These are phyloP conservation scores for Helotiales sp. DNA, from an alignment of 2,329 filamentous ascomycete species.

Conservation along the genomic window DNA sequence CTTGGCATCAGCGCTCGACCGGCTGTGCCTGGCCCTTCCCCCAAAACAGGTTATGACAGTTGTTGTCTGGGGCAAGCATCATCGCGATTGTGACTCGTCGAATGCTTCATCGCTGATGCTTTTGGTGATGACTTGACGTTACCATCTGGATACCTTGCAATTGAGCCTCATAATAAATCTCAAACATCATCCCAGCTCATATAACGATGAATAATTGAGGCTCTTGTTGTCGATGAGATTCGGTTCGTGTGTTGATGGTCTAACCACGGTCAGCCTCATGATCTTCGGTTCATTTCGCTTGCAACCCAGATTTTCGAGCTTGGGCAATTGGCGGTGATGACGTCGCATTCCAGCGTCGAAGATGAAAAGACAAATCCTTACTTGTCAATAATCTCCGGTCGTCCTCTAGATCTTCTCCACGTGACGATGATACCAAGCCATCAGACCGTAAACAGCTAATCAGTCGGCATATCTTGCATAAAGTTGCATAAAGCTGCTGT, in stretches of 20 bases:
- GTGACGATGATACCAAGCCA: neutral
- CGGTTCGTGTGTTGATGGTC: neutral
- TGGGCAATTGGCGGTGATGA: neutral
- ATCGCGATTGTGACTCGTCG: slow-evolving; percentile 3
- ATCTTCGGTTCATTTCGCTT: slow-evolving; percentile 9
- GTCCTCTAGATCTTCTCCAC: neutral
- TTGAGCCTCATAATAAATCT: neutral
- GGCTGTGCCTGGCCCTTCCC: neutral
- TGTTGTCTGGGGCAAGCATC: slow-evolving; percentile 1
- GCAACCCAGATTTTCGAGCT: neutral
- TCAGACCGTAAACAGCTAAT: neutral
- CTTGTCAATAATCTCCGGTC: neutral
- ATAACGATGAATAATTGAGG: neutral
- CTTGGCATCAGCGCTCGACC: neutral
- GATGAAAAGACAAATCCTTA: neutral
- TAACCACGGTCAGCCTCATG: slow-evolving; percentile 2
- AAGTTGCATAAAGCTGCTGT: neutral
- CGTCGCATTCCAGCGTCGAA: neutral
- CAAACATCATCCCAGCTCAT: neutral
- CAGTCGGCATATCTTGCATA: neutral
- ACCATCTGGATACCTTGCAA: neutral
- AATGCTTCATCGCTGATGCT: neutral
- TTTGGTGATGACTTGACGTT: neutral
- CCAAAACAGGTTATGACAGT: neutral
- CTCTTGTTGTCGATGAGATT: neutral